Evolutionary conservation across 2,329 filamentous ascomycete genomes (phyloP).

Genomic region (Fusarium sp.): DNA sequence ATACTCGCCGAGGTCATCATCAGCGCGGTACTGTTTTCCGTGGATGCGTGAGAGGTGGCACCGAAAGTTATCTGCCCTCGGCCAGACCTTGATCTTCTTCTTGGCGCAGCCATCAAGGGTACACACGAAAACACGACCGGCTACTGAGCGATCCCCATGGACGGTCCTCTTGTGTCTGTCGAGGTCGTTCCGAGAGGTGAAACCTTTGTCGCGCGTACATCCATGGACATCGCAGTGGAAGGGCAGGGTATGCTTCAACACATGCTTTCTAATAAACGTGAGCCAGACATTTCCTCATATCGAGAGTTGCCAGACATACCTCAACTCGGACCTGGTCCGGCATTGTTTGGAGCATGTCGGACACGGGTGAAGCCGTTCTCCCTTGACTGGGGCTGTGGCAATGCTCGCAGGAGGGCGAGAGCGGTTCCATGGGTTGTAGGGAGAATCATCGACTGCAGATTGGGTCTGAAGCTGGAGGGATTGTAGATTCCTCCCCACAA

Average conservation of each 20-base stretch:
- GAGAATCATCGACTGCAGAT: conserved; percentile 1
- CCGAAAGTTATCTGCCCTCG: conserved; percentile 87
- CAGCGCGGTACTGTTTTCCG: conserved; percentile 48
- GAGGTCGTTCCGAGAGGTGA: conserved; percentile 84
- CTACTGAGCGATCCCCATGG: conserved; percentile 64
- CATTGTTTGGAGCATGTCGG: conserved; percentile 53
- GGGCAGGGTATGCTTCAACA: conserved; percentile 75
- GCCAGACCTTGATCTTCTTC: conserved; percentile 73
- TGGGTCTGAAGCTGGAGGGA: conserved; percentile 42
- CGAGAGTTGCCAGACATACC: conserved; percentile 51
- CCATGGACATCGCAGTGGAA: conserved; percentile 68
- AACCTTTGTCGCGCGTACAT: conserved; percentile 74
- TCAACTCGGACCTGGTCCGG: conserved; percentile 67
- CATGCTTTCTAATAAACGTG: conserved; percentile 74
- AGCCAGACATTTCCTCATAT: conserved; percentile 16
- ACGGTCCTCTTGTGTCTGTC: conserved; percentile 81
- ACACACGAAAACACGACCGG: conserved; percentile 44
- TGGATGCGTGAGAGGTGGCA: conserved; percentile 82
- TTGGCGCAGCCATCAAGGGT: conserved; percentile 38
- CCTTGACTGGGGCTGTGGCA: conserved; percentile 26
- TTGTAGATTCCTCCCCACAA: conserved; percentile 50
- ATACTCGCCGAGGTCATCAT: conserved; percentile 55
- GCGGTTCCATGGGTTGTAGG: conserved; percentile 11
- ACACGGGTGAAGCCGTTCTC: conserved; percentile 49
- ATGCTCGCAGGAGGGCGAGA: conserved; percentile 28